Conservation (phyloP, 73 alveolate species). For the Urostyla sp. region DNA sequence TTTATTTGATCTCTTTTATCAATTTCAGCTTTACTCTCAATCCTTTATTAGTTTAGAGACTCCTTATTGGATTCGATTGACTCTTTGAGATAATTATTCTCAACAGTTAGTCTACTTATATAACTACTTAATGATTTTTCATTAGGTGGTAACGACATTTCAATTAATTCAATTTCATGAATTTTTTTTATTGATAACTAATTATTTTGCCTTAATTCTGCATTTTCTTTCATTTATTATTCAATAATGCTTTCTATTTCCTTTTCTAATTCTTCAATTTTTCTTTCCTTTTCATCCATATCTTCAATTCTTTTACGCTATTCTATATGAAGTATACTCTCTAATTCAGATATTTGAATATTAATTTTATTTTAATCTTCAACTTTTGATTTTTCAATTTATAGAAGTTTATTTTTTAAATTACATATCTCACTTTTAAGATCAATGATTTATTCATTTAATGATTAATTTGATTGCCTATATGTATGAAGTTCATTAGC, state of each 20-base stretch:
- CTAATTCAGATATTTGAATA: neutral
- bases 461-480: neutral
- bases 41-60: too few relatives aligned
- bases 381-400: neutral
- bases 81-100: too few relatives aligned
- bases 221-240: conserved; percentile 17
- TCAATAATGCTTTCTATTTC: conserved; percentile 27
- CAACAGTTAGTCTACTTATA: too few relatives aligned
- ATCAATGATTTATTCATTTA: neutral
- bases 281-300: conserved; percentile 45
- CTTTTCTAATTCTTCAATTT: conserved; percentile 42
- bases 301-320: conserved; percentile 40
- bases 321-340: neutral
- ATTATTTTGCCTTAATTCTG: conserved; percentile 21
- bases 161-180: too few relatives aligned
- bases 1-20: too few relatives aligned
- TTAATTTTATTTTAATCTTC: conserved; percentile 18
- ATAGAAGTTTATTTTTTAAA: conserved; percentile 22
- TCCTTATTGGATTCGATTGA: too few relatives aligned
- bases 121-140: too few relatives aligned
- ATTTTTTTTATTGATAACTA: too few relatives aligned
- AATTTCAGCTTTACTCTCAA: too few relatives aligned
- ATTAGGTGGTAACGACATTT: too few relatives aligned
- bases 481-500: neutral
- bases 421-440: conserved; percentile 22